phyloP scores from a whole-genome alignment of 331 rosid species.

The Malus hybrid region DNA sequence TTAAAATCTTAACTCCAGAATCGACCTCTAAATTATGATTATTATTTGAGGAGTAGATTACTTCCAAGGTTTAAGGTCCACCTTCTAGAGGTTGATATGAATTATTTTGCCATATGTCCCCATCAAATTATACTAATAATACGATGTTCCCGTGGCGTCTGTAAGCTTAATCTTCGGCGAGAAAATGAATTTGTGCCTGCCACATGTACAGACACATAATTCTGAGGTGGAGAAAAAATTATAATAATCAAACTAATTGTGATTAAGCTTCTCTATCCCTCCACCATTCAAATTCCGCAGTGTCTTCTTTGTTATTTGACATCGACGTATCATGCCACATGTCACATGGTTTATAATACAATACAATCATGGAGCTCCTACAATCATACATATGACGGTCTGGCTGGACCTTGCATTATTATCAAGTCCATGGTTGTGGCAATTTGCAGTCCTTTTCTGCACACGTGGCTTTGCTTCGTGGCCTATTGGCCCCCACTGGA shows the following conservation, averaged over 20 bases:
- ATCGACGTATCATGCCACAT: not conserved
- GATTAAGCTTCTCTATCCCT: not conserved
- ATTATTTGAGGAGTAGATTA: too few species aligned
- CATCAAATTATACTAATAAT: not conserved
- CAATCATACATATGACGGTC: not conserved
- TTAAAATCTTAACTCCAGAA: too few species aligned
- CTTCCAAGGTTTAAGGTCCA: not conserved
- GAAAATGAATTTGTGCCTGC: not conserved
- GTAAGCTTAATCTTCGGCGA: not conserved
- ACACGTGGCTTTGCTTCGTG: not conserved
- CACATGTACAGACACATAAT: not conserved
- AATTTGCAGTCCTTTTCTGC: not conserved
- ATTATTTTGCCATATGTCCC: not conserved
- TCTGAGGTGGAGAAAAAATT: not conserved
- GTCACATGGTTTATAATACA: not conserved
- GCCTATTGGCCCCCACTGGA: not conserved
- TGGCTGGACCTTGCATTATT: not conserved
- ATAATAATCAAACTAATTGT: not conserved
- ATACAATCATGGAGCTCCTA: not conserved
- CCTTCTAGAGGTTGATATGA: not conserved
- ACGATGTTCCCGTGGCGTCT: not conserved
- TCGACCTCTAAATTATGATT: too few species aligned
- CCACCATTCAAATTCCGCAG: not conserved
- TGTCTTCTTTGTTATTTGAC: not conserved
- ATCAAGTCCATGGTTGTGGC: not conserved